Evolutionary conservation across 352 stramenopile species (phyloP), one percentile per base, ranked within the genome.

Genomic region (Globisporangium paddicum): DNA sequence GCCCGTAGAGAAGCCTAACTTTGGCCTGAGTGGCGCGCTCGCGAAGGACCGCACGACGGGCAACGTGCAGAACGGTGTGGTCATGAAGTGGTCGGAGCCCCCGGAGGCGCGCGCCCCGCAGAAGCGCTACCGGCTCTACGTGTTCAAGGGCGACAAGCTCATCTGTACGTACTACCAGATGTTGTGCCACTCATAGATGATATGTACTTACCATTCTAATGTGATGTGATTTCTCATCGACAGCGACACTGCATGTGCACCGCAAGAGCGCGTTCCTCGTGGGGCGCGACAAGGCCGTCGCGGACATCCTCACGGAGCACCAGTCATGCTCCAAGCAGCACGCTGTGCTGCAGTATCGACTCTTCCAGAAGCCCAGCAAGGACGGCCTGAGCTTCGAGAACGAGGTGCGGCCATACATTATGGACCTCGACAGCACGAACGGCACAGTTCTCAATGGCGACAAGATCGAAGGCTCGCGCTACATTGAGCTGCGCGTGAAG

Each of bases 401-500:
- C 46, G 69, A 90, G 26, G 82, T 95, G 63, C 78, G 80, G 23
- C 97, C 97, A 4, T 99, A 99, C 80, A 75, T 99, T 41, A 95
- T 99, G 89, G 97, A 99, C 73, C 79, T 99, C 28, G 86, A 98
- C 67, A 98, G 89, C 73, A 98, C 96, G 23, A 99, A 99, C 81
- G 93, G 89, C 25, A 99, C 96, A n/a, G 97, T 96, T 52, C 77
- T 99, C 8, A 99, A 99, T 70, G 95, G 95, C 11, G 78, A 95
- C 37, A 71, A 77, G 47, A 85, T 99, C 50, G 96, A 98, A 23
- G 60, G 81, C 38, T 93, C 93, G 34, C 89, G 97, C 25, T 99
- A 99, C 82, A 97, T 99, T 57, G 91, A 99, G 72, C 79, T 99
- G 42, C 84, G 83, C 58, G 82, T 90, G 49, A 96, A 97, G 62